These are phyloP conservation scores for Lachnellula willkommii DNA, from an alignment of 2,329 filamentous ascomycete species.

Conservation along the genomic window DNA sequence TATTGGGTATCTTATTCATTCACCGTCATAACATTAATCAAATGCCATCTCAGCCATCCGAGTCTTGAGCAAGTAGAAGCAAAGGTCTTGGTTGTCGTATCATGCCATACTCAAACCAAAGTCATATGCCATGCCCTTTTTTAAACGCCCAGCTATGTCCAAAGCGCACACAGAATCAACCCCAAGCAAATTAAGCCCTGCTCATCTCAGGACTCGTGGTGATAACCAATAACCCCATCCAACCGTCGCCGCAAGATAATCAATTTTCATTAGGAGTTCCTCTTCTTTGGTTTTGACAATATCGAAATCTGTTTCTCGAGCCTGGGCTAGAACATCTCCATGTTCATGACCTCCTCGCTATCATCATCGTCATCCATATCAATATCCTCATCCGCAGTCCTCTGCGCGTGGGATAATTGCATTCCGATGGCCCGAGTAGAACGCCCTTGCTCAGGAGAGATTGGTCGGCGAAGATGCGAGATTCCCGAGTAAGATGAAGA, in stretches of 20 bases:
- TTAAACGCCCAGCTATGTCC: neutral
- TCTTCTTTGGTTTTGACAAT: slow-evolving; percentile 12
- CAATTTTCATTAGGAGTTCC: slow-evolving; percentile 17
- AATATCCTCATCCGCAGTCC: slow-evolving; percentile 7
- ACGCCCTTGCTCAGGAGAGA: neutral
- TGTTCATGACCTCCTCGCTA: slow-evolving; percentile 19
- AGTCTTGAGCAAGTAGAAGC: too few relatives aligned
- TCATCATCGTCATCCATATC: slow-evolving; percentile 15
- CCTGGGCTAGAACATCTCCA: slow-evolving; percentile 14
- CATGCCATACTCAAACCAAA: neutral
- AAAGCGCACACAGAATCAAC: neutral
- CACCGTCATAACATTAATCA: too few relatives aligned
- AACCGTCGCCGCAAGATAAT: slow-evolving; percentile 8
- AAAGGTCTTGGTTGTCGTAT: too few relatives aligned
- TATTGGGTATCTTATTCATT: too few relatives aligned
- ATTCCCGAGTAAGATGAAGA: slow-evolving; percentile 2
- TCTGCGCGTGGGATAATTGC: neutral
- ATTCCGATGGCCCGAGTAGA: neutral
- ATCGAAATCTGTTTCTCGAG: slow-evolving; percentile 14
- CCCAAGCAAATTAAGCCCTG: neutral
- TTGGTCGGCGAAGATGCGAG: neutral
- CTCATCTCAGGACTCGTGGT: slow-evolving; percentile 2
- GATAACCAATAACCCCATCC: slow-evolving; percentile 10
- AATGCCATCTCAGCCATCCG: too few relatives aligned
- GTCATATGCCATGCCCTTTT: neutral